A percentile compares a stretch with the other conserved stretches of the same genome.
Conservation (phyloP, 768 basidiomycete species). For the Exidia glandulosa region DNA sequence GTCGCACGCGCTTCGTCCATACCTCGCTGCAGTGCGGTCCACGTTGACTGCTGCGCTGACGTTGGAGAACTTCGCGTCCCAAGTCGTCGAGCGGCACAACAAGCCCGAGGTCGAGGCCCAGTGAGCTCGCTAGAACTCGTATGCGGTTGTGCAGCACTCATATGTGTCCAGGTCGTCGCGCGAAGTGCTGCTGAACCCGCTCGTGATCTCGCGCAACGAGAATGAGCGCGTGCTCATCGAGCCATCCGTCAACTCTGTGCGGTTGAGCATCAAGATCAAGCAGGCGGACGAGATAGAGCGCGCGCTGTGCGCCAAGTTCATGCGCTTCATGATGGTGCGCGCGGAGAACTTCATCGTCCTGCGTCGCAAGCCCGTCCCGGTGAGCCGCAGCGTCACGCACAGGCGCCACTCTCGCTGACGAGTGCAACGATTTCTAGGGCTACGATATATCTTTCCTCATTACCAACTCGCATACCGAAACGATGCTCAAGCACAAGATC, state of each 20-base stretch:
- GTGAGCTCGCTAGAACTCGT: slow-evolving; percentile 37
- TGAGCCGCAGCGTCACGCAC: too few species aligned
- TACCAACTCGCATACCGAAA: slow-evolving; percentile 92
- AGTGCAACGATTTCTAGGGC: too few species aligned
- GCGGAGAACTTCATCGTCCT: slow-evolving; percentile 97
- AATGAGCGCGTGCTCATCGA: slow-evolving; percentile 96
- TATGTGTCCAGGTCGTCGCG: slow-evolving; percentile 57
- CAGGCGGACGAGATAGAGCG: slow-evolving; percentile 98
- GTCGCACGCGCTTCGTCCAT: slow-evolving; percentile 94
- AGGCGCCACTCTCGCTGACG: too few species aligned
- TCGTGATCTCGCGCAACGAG: slow-evolving; percentile 93
- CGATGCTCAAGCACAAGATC: slow-evolving; percentile 99
- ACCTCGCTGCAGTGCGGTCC: slow-evolving; percentile 89
- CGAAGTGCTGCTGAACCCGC: slow-evolving; percentile 87
- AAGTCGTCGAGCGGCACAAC: slow-evolving; percentile 96
- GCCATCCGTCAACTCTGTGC: slow-evolving; percentile 92
- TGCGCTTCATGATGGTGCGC: slow-evolving; percentile 97
- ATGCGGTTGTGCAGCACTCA: not conserved
- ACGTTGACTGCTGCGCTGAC: slow-evolving; percentile 97
- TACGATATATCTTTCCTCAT: slow-evolving; percentile 98
- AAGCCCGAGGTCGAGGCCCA: slow-evolving; percentile 89
- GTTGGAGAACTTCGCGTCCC: slow-evolving; percentile 95
- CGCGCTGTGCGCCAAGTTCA: slow-evolving; percentile 96
- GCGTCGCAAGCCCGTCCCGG: slow-evolving; percentile 85
- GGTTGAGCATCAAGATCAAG: slow-evolving; percentile 96